phyloP scores from a whole-genome alignment of 2,329 filamentous ascomycete species.

The Phaeosphaeria sp. region DNA sequence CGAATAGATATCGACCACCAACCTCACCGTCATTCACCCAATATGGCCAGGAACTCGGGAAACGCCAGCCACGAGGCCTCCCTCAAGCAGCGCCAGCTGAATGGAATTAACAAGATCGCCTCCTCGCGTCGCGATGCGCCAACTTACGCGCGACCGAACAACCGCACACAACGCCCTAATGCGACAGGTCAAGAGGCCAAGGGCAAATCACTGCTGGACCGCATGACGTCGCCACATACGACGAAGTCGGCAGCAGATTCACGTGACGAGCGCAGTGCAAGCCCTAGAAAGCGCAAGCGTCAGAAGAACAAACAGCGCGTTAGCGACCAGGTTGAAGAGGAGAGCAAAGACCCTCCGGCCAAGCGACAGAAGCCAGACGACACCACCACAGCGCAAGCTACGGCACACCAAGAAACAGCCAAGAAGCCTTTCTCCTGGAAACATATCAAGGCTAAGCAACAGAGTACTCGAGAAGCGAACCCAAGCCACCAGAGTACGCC shows the following conservation, averaged over 20 bases:
- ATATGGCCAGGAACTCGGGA: background rate
- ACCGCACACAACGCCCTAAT: background rate
- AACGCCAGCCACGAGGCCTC: background rate
- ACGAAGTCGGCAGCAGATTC: background rate
- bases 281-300: background rate
- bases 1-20: background rate
- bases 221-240: background rate
- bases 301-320: background rate
- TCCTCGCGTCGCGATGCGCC: background rate
- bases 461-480: no score
- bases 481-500: no score
- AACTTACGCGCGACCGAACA: background rate
- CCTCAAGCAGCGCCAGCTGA: background rate
- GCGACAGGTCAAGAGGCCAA: background rate
- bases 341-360: background rate
- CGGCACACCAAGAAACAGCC: no score
- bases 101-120: background rate
- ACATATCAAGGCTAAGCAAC: no score
- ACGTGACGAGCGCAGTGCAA: background rate
- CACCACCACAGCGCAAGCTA: no score
- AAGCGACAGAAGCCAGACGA: background rate
- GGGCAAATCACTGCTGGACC: background rate
- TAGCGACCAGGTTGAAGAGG: background rate
- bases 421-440: no score
- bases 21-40: background rate